phyloP scores from a whole-genome alignment of 345 rosid genomes.

The Euphorbia pulcherrima region DNA sequence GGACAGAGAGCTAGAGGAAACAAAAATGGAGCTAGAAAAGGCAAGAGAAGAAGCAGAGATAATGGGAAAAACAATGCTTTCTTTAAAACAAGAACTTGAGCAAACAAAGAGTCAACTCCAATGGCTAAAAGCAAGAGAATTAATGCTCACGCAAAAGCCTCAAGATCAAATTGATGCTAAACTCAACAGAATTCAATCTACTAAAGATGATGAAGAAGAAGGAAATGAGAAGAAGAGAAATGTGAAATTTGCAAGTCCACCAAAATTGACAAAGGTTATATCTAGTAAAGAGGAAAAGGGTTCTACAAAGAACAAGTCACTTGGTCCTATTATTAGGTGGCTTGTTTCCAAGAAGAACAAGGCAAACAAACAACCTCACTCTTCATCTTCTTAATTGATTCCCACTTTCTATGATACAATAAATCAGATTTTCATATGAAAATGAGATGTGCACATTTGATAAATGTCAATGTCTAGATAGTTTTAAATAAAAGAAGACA shows the following conservation, averaged over 20 bases:
- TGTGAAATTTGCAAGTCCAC: constrained; percentile 32
- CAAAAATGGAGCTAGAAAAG: constrained; percentile 41
- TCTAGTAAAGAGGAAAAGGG: constrained; percentile 14
- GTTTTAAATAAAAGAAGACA: too few species aligned
- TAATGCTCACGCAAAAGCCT: constrained; percentile 24
- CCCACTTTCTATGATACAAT: too few species aligned
- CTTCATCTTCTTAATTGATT: too few species aligned
- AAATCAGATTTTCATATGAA: too few species aligned
- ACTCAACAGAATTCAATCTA: background rate
- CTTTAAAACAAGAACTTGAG: constrained; percentile 49
- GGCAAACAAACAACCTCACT: constrained; percentile 7
- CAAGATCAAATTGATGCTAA: constrained; percentile 25
- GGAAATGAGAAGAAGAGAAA: constrained; percentile 13
- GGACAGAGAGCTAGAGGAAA: constrained; percentile 53
- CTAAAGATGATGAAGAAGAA: background rate
- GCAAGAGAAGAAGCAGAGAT: constrained; percentile 43
- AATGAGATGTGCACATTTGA: too few species aligned
- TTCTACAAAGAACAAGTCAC: background rate
- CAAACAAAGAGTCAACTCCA: constrained; percentile 42
- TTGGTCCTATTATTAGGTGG: constrained; percentile 19
- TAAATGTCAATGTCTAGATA: too few species aligned
- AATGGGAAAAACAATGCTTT: constrained; percentile 29
- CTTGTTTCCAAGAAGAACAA: constrained; percentile 32
- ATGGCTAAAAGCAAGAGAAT: constrained; percentile 23
- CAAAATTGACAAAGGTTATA: constrained; percentile 17